Conservation (phyloP, 768 basidiomycete genomes). For the Cystoderma amianthinum region DNA sequence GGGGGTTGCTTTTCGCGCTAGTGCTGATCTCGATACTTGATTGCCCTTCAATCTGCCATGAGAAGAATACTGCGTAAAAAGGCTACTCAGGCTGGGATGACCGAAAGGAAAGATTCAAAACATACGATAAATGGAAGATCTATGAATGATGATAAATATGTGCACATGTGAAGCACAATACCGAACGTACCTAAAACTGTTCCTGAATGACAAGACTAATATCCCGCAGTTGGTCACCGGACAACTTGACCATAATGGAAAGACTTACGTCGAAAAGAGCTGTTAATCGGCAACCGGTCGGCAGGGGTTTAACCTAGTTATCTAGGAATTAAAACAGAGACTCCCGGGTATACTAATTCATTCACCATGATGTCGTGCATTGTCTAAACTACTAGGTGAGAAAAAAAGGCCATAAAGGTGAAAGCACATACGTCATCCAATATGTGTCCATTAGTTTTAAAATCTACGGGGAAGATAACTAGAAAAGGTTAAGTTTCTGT, state of each 20-base stretch:
- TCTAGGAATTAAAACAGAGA: background rate
- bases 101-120: background rate
- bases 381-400: slow-evolving; percentile 10
- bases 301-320: slow-evolving; percentile 39
- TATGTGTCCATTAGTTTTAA: slow-evolving; percentile 68
- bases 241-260: too few relatives aligned
- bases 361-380: slow-evolving; percentile 43
- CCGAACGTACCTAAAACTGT: slow-evolving; percentile 36
- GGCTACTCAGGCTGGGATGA: background rate
- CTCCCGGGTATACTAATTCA: background rate
- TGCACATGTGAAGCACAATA: background rate
- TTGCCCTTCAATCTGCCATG: slow-evolving; percentile 44
- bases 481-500: background rate
- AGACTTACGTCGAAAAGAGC: slow-evolving; percentile 48
- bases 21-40: slow-evolving; percentile 25
- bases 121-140: slow-evolving; percentile 46
- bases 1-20: slow-evolving; percentile 39
- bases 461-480: slow-evolving; percentile 91
- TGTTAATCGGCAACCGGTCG: slow-evolving; percentile 43
- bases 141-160: slow-evolving; percentile 9
- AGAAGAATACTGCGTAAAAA: slow-evolving; percentile 43
- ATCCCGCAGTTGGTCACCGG: slow-evolving; percentile 1
- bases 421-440: slow-evolving; percentile 56
- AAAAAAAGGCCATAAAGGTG: background rate
- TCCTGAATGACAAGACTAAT: slow-evolving; percentile 49